Evolutionary conservation across 2,329 filamentous ascomycete genomes (phyloP).

Genomic region (Fusarium sp.): DNA sequence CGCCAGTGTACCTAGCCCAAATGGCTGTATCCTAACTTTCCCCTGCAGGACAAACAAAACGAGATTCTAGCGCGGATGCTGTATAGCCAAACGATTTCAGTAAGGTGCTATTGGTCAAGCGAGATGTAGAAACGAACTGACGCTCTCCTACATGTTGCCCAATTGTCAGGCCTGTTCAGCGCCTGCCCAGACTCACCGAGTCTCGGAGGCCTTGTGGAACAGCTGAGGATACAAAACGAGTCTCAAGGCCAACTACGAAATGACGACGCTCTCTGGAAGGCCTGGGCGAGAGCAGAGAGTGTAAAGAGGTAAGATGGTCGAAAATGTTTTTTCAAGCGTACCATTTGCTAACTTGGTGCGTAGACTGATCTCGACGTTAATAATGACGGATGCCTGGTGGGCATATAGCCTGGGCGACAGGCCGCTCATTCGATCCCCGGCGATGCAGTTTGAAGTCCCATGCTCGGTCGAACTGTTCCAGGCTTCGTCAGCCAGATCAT

Average conservation of each 20-base stretch:
- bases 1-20: background rate
- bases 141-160: background rate
- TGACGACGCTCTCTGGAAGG: background rate
- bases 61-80: background rate
- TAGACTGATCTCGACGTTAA: background rate
- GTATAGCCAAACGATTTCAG: background rate
- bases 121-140: background rate
- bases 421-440: background rate
- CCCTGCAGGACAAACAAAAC: background rate
- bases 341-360: background rate
- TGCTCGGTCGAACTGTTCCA: background rate
- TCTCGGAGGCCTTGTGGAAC: background rate
- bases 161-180: background rate
- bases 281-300: background rate
- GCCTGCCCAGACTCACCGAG: background rate
- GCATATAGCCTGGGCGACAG: background rate
- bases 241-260: background rate
- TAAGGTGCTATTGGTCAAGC: background rate
- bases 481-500: background rate
- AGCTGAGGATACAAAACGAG: background rate
- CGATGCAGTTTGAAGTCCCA: constrained; percentile 2
- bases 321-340: too few species aligned
- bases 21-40: background rate
- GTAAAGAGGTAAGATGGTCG: background rate
- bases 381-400: constrained; percentile 9